Evolutionary conservation across 2,329 filamentous ascomycete species (phyloP), one percentile per base, ranked within the genome.

Genomic region (Fusarium nanum): DNA sequence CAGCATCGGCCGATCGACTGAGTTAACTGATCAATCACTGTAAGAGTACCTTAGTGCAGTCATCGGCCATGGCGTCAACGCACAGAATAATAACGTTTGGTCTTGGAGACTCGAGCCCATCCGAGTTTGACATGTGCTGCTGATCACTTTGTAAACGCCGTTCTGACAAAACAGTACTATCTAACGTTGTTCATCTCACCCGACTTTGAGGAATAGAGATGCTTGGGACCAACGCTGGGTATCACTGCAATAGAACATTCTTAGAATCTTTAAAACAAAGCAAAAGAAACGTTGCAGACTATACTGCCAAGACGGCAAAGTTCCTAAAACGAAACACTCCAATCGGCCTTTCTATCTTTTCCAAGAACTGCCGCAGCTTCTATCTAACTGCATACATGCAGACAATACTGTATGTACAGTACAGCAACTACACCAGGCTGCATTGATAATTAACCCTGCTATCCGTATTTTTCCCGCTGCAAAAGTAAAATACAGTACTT

Each of bases 81-180:
- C 18, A 41, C 23, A 27, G 18, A 18, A 37, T 27, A 32, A 47
- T 23, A 58, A 41, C 50, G 34, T 27, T 44, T 18, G 53, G 56
- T 13, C 23, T 47, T 18, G 48, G 32, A 32, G 28, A 42, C 40
- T 52, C 41, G 23, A 46, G 27, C 23, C 20, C 14, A 32, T 42
- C 14, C 25, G 16, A 47, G 30, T 66, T 66, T 40, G 23, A 45
- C 54, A 66, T 66, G 42, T 49, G 63, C 42, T 66, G 37, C 47
- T 54, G 44, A 67, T 49, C 52, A 40, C 37, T 48, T 32, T 27
- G 42, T 22, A 64, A 47, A 40, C 34, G 22, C 27, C 37, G 46
- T 50, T 64, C 14, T 20, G 37, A 42, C n/a, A 30, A n/a, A 50
- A 45, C 27, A 58, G 27, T 41, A n/a, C n/a, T 46, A 50, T 22